Percentiles rank a stretch among this genome's conserved stretches.
These are phyloP conservation scores for Crucihimalaya himalaica DNA, from an alignment of 345 rosid species.

Conservation along the genomic window DNA sequence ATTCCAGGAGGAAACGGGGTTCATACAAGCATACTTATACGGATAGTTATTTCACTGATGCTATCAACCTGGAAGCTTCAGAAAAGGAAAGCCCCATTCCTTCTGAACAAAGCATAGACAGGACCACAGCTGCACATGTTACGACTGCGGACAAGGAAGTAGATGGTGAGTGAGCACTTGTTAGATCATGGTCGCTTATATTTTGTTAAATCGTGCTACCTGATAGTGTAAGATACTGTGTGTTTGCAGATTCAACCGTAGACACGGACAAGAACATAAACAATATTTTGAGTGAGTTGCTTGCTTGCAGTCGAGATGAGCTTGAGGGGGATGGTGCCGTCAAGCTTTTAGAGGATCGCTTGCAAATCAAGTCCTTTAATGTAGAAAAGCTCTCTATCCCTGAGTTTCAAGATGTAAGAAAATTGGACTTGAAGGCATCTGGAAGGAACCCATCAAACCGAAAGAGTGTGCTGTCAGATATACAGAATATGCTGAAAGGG, in stretches of 20 bases:
- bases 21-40: constrained; percentile 50
- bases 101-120: constrained; percentile 36
- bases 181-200: constrained; percentile 29
- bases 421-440: constrained; percentile 51
- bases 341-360: constrained; percentile 53
- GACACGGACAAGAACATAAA: constrained; percentile 47
- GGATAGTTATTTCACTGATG: constrained; percentile 33
- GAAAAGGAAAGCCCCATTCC: constrained; percentile 42
- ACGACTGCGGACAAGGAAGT: constrained; percentile 40
- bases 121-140: constrained; percentile 35
- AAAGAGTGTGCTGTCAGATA: constrained; percentile 53
- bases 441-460: constrained; percentile 44
- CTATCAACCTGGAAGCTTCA: constrained; percentile 44
- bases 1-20: constrained; percentile 49
- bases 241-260: constrained; percentile 46
- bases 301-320: constrained; percentile 50
- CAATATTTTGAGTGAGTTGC: constrained; percentile 59
- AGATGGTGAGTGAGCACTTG: constrained; percentile 51
- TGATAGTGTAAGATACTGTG: constrained; percentile 25
- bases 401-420: constrained; percentile 52
- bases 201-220: constrained; percentile 20
- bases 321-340: constrained; percentile 63
- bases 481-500: constrained; percentile 52
- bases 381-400: constrained; percentile 62
- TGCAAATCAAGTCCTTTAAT: constrained; percentile 63